Evolutionary conservation across 192 early-diverging fungal species (phyloP).

Genomic region (Oehlia diaphana): DNA sequence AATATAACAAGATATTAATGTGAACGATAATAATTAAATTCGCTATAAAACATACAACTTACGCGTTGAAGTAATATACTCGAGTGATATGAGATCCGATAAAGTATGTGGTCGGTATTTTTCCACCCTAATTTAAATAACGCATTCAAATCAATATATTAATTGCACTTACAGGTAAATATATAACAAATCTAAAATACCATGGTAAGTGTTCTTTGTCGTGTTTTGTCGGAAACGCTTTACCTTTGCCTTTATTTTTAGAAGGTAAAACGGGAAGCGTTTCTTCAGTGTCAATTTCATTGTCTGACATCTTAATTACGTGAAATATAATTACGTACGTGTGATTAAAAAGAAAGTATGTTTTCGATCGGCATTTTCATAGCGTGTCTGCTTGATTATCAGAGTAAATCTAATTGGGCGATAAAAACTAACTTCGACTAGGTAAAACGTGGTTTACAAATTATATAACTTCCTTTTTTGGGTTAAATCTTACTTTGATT

Average conservation of each 20-base stretch:
- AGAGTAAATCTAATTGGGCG: neutral
- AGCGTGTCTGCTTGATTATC: neutral
- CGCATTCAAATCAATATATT: neutral
- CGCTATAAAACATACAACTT: constrained; percentile 42
- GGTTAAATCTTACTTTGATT: no score
- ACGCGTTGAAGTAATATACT: constrained; percentile 83
- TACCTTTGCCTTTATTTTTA: neutral
- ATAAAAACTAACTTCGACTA: neutral
- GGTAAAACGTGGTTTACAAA: no score
- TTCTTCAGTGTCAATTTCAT: neutral
- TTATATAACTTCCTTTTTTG: no score
- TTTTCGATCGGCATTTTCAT: neutral
- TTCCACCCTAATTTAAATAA: constrained; percentile 75
- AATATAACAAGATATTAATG: neutral
- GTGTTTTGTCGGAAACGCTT: neutral
- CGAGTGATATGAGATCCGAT: constrained; percentile 91
- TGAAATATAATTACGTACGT: neutral
- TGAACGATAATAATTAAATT: neutral
- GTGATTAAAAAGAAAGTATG: neutral
- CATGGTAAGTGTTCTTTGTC: constrained; percentile 15
- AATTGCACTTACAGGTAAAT: neutral
- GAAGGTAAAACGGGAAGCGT: neutral
- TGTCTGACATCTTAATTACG: neutral
- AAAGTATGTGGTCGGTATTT: constrained; percentile 91
- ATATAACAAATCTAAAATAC: neutral